These are phyloP conservation scores for Aquilaria agallochum DNA, from an alignment of 441 rosid species.

Conservation along the genomic window DNA sequence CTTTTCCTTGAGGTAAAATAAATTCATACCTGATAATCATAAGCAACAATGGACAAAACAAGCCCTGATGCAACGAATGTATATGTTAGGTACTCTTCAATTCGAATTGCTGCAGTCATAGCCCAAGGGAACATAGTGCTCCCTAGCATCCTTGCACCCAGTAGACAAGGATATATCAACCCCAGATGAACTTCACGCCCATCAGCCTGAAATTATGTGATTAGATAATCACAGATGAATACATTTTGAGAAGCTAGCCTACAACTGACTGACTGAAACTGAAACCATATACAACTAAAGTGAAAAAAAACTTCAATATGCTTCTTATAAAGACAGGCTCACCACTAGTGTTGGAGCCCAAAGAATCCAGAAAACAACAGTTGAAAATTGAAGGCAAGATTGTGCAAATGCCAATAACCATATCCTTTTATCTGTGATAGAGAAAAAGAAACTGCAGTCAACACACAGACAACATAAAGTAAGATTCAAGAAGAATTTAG, in stretches of 20 bases:
- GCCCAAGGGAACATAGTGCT: constrained; percentile 89
- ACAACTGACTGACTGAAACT: constrained; percentile 5
- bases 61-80: constrained; percentile 54
- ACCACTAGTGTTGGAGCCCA: constrained; percentile 98
- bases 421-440: constrained; percentile 67
- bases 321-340: constrained; percentile 23
- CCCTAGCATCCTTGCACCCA: constrained; percentile 96
- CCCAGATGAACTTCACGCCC: constrained; percentile 88
- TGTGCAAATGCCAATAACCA: constrained; percentile 77
- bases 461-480: constrained; percentile 1
- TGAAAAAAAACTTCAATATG: constrained; percentile 7
- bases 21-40: constrained; percentile 85
- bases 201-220: constrained; percentile 66
- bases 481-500: constrained; percentile 5
- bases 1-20: constrained; percentile 11
- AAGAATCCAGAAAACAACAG: constrained; percentile 81
- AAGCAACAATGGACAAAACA: constrained; percentile 68
- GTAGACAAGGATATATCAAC: constrained; percentile 71
- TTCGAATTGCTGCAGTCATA: constrained; percentile 57
- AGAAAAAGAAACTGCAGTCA: constrained; percentile 6
- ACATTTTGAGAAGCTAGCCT: constrained; percentile 8
- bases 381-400: constrained; percentile 79
- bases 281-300: constrained; percentile 8
- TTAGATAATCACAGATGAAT: constrained; percentile 10
- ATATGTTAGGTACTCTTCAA: constrained; percentile 77